Base-by-base conservation (phyloP, 768 basidiomycete genomes). In the Kwoniella heveanensis region DNA sequence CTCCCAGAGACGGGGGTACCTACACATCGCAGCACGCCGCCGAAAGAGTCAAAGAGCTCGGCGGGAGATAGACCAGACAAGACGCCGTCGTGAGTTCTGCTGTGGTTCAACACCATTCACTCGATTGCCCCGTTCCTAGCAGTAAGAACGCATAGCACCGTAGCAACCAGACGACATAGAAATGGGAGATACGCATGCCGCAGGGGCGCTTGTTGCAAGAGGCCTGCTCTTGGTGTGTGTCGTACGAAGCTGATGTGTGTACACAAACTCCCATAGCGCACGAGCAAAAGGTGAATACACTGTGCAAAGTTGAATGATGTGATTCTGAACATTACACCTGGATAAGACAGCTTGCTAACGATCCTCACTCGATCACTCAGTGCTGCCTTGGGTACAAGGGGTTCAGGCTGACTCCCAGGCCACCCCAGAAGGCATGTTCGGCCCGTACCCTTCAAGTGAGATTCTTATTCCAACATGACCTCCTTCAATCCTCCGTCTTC, bases 351-450 rank as follows among this genome's bases (percentile, higher is more conserved):
- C n/a, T n/a, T n/a, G n/a, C n/a, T n/a, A n/a, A n/a, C n/a, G n/a
- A n/a, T n/a, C n/a, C n/a, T n/a, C n/a, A n/a, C n/a, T n/a, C n/a
- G n/a, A n/a, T n/a, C n/a, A 39, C 19, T 7, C 54, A 74, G 76
- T 77, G 17, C 65, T 77, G 52, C 76, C 76, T 57, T 77, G 76
- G 76, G 76, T 74, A 21, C 47, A 67, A 47, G 66, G 58, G 36
- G 64, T 72, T 1, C 37, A 69, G 22, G 57, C 64, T 13, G 58
- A 64, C 29, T 66, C 58, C 2, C 57, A 69, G n/a, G 15, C 46
- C n/a, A 30, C 62, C 12, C 72, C 70, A 29, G 68, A 71, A 64
- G 75, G 75, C 13, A 74, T 77, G 72, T 71, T 74, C 63, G 75
- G 71, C 22, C 73, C 74, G 12, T 77, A 75, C 54, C 70, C 67